These are phyloP conservation scores for Fraxinus pennsylvanica DNA, from an alignment of 257 asterid genomes.

Conservation along the genomic window DNA sequence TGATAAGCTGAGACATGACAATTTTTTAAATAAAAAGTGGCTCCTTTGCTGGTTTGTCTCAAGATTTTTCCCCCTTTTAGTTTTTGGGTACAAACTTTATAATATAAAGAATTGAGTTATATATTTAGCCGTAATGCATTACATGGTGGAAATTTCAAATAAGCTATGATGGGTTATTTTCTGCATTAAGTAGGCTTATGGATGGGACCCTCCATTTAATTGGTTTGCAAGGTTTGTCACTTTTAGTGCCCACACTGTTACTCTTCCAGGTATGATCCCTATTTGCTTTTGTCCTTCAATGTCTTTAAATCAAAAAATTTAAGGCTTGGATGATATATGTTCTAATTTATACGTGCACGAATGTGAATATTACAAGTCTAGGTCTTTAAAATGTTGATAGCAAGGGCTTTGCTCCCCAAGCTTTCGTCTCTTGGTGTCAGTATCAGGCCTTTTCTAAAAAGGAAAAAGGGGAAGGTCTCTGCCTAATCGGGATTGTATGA, in stretches of 20 bases:
- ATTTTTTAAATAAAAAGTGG: neutral
- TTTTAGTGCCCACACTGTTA: constrained; percentile 42
- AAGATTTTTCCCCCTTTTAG: neutral
- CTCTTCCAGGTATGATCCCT: constrained; percentile 17
- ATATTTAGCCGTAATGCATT: neutral
- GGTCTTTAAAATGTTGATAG: neutral
- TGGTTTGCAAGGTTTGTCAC: constrained; percentile 20
- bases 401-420: neutral
- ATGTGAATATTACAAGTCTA: neutral
- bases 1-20: neutral
- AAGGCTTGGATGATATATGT: neutral
- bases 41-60: neutral
- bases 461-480: neutral
- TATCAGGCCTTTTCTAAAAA: too few species aligned
- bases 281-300: neutral
- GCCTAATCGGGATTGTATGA: neutral
- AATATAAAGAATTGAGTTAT: neutral
- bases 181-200: constrained; percentile 31
- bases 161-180: constrained; percentile 25
- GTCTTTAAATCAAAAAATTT: neutral
- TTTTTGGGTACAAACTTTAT: neutral
- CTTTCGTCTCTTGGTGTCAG: neutral
- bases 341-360: neutral
- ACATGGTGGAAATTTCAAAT: constrained; percentile 32
- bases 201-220: constrained; percentile 43